Evolutionary conservation across 768 basidiomycete genomes (phyloP).

Genomic region (Lactarius trivialis): DNA sequence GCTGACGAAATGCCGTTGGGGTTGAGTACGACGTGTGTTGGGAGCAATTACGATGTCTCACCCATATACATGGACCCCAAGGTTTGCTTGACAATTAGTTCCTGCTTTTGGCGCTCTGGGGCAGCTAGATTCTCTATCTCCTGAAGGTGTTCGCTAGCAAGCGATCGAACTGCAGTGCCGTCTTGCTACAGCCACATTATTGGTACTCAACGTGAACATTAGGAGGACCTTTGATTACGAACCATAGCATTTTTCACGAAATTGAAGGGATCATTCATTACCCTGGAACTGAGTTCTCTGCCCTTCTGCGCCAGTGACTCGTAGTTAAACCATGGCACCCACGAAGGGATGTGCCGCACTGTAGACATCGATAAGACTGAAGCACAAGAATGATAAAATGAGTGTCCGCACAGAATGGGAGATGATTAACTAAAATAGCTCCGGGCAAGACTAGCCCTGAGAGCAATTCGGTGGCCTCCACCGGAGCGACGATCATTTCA

Average conservation of each 20-base stretch:
- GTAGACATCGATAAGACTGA: not conserved
- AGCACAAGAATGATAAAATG: not conserved
- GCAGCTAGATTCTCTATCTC: not conserved
- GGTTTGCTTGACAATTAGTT: not conserved
- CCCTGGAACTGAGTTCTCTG: not conserved
- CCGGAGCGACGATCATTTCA: not conserved
- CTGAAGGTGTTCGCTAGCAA: not conserved
- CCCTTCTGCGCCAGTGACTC: not conserved
- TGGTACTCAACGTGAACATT: not conserved
- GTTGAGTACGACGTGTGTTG: not conserved
- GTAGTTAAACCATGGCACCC: constrained; percentile 4
- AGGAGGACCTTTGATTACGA: not conserved
- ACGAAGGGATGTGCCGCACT: not conserved
- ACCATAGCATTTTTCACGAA: constrained; percentile 10
- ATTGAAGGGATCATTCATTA: not conserved
- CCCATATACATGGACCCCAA: not conserved
- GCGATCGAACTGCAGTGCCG: not conserved
- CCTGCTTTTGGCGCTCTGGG: not conserved
- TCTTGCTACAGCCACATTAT: not conserved
- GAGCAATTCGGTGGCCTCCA: not conserved
- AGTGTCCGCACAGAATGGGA: not conserved
- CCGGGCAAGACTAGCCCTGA: not conserved
- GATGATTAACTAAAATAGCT: not conserved
- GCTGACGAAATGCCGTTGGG: not conserved
- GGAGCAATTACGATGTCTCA: not conserved